Evolutionary conservation across 1,284 basidiomycete species (phyloP), one percentile per base, ranked within the genome.

Genomic region (Neolentinus lepideus): DNA sequence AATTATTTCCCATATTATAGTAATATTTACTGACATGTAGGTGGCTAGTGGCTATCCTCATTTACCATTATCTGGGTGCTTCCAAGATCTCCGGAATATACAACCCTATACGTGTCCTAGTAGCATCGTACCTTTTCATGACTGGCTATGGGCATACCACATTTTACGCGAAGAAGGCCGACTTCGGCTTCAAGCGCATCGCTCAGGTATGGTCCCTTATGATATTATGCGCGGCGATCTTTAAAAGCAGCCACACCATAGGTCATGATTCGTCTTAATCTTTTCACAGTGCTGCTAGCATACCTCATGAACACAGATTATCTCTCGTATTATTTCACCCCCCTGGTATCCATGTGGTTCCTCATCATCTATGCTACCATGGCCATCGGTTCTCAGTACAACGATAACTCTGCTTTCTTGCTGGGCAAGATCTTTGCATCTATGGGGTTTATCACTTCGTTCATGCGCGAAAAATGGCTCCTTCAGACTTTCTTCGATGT

Each of bases 271-370:
- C 84, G 93, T 8, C 73, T 94, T 57, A 95, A 95, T 70, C 70
- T 94, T 45, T 77, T 94, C 50, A 92, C 92, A 0, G 72, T 94
- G 52, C 73, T 86, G 14, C 77, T 95, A 45, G 87, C 88, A 6
- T 95, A 94, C 72, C 81, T 84, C 53, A 94, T 95, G 92, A 84
- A 94, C 73, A 93, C 90, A 58, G 80, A 92, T 71, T 96, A 94
- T 69, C 81, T 92, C 59, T 90, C 84, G 55, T 93, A 94, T 70
- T 93, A 94, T 70, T 93, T 94, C 66, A 80, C 91, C 2, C 90
- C 90, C 8, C 75, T 93, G 61, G 89, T 92, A 24, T 86, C 88
- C 19, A 77, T 81, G 76, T 90, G 90, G 90, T 95, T 89, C 71
- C 71, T 92, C 56, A 80, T 94, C 75, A 84, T 94, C 67, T 94